Percentiles rank a stretch among this genome's conserved stretches.
phyloP scores from a whole-genome alignment of 148 eudicot genomes.

The Chenopodium formosanum region DNA sequence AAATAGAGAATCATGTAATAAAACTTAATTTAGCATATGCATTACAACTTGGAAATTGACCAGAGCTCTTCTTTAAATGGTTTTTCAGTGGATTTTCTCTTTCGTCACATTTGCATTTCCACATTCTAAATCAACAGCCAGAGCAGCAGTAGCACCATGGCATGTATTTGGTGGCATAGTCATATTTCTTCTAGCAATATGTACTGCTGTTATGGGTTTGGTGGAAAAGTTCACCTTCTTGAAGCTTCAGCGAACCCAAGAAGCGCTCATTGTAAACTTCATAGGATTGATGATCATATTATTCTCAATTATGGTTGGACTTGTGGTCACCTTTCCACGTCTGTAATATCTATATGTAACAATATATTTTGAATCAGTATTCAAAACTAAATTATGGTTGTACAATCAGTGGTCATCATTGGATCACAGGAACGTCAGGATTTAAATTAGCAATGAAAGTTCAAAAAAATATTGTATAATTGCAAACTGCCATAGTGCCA shows the following conservation, averaged over 20 bases:
- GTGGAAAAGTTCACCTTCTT: slow-evolving; percentile 36
- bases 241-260: slow-evolving; percentile 29
- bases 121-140: slow-evolving; percentile 26
- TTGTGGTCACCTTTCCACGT: slow-evolving; percentile 36
- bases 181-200: slow-evolving; percentile 44
- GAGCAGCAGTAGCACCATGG: slow-evolving; percentile 49
- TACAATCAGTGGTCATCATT: not conserved
- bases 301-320: slow-evolving; percentile 41
- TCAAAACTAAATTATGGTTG: not conserved
- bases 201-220: slow-evolving; percentile 46
- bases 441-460: too few relatives aligned
- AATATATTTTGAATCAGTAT: not conserved
- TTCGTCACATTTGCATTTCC: slow-evolving; percentile 51
- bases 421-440: not conserved
- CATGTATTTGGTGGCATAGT: slow-evolving; percentile 45
- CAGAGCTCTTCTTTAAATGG: not conserved
- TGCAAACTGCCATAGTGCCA: too few relatives aligned
- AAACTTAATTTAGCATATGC: not conserved
- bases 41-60: not conserved
- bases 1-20: too few relatives aligned
- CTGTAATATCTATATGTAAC: slow-evolving; percentile 1
- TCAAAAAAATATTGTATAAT: too few relatives aligned
- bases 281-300: slow-evolving; percentile 49
- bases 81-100: slow-evolving; percentile 39
- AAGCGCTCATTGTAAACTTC: slow-evolving; percentile 50